Base-by-base conservation (phyloP, 192 early-diverging fungal genomes). In the Gonapodya sp. region DNA sequence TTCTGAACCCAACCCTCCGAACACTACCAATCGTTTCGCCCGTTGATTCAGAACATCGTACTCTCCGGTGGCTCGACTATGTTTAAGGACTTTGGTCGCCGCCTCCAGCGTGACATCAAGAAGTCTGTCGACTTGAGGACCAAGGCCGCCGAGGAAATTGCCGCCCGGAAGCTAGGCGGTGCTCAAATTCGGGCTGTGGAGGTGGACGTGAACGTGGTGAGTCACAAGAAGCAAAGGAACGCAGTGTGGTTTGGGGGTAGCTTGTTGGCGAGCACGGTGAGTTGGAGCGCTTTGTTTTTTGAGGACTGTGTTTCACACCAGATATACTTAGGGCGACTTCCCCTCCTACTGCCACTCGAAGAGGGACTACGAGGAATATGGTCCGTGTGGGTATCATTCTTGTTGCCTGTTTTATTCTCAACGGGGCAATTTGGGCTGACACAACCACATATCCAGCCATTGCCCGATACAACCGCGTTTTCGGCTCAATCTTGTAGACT, bases 231-330 rank as follows among this genome's bases (percentile, higher is more conserved):
- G 86, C 97, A 99, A 85, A 91, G 97, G 73, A 94, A 99, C 83
- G 97, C 97, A n/a, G 97, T 99, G 31, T 99, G 97, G 97, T 98
- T 94, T 84, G 97, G 97, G 81, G 97, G 96, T 80, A 96, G 94
- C 86, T 89, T 97, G 81, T 88, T 99, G 84, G 96, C 95, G 34
- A 93, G 92, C 82, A 97, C 95, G 36, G 94, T 96, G 89, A 82
- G 85, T 84, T 30, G 16, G 0, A 73, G 32, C 2, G 2, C 35
- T 36, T 80, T 24, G 34, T 34, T 33, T n/a, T 31, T 1, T 36
- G 18, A n/a, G 36, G 0, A 30, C 31, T 33, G 81, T 24, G 84
- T 83, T 64, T 31, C 8, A 77, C 75, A 1, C 73, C 36, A 36
- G 33, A 35, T 79, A 78, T 80, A 81, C 75, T 64, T 80, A 94